These are phyloP conservation scores for Asparagopsis taxiformis DNA, from an alignment of 31 red algal genomes.

Conservation along the genomic window DNA sequence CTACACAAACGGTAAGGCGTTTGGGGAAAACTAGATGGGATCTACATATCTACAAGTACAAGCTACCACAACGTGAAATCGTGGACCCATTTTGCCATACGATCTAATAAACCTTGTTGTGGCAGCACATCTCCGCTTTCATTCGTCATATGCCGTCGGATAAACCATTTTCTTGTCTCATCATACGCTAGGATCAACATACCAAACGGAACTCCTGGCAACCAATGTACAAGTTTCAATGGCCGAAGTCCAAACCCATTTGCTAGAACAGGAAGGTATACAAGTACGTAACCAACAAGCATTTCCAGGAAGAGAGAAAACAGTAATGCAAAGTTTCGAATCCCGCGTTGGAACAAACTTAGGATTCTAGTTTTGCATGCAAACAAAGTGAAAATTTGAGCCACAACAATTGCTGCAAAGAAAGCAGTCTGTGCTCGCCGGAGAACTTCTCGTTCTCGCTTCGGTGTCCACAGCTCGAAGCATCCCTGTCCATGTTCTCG, in stretches of 20 bases:
- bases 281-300: conserved; percentile 3
- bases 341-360: conserved; percentile 43
- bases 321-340: conserved; percentile 31
- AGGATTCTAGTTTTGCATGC: conserved; percentile 61
- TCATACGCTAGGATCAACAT: conserved; percentile 42
- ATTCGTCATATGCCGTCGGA: conserved; percentile 42
- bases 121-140: conserved; percentile 28
- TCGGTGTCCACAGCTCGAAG: conserved; percentile 67
- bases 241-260: conserved; percentile 34
- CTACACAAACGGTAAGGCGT: too few species aligned
- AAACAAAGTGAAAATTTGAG: conserved; percentile 48
- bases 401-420: conserved; percentile 64
- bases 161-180: conserved; percentile 57
- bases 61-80: conserved; percentile 42
- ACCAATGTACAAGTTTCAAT: conserved; percentile 34
- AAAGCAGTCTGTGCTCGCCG: conserved; percentile 62
- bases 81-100: conserved; percentile 25
- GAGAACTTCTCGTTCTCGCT: conserved; percentile 49
- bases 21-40: too few species aligned
- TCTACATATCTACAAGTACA: not conserved
- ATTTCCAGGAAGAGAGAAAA: conserved; percentile 33
- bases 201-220: conserved; percentile 55
- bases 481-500: conserved; percentile 35
- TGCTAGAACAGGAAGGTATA: conserved; percentile 32
- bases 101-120: conserved; percentile 13